A percentile compares a stretch with the other conserved stretches of the same genome.
phyloP scores from a whole-genome alignment of 768 basidiomycete species.

The Auricularia sp. region DNA sequence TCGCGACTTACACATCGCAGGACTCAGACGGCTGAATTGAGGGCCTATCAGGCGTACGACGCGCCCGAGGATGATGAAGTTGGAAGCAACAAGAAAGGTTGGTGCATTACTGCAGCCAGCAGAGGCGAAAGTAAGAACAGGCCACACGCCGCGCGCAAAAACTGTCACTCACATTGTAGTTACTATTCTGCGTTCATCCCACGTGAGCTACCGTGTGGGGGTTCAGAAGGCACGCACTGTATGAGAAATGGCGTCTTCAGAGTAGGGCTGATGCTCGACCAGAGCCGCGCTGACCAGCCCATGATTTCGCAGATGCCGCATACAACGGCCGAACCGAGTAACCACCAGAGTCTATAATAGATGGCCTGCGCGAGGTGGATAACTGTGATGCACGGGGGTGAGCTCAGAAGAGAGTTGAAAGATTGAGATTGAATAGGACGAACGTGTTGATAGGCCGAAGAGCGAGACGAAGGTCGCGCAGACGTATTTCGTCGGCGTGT shows the following conservation, averaged over 20 bases:
- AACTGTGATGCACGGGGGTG: constrained; percentile 20
- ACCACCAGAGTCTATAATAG: constrained; percentile 40
- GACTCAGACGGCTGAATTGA: constrained; percentile 37
- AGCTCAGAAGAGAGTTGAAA: background rate
- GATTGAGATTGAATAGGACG: constrained; percentile 4
- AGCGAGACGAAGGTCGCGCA: constrained; percentile 31
- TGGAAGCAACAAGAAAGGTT: constrained; percentile 47
- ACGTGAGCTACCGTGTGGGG: background rate
- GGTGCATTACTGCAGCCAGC: constrained; percentile 35
- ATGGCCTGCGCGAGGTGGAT: constrained; percentile 37
- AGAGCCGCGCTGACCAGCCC: constrained; percentile 37
- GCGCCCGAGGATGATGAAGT: constrained; percentile 47
- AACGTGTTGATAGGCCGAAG: constrained; percentile 33
- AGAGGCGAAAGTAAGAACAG: too few relatives aligned
- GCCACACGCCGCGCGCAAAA: background rate
- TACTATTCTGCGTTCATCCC: constrained; percentile 29
- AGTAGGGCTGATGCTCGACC: background rate
- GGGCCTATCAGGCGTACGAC: constrained; percentile 35
- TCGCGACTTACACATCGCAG: constrained; percentile 7
- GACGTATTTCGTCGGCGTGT: constrained; percentile 30
- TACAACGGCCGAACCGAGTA: constrained; percentile 38
- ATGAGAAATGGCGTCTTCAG: constrained; percentile 29
- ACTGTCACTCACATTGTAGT: constrained; percentile 28
- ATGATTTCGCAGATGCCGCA: constrained; percentile 41
- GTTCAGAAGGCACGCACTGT: constrained; percentile 23